Base-by-base conservation (phyloP, 2,329 filamentous ascomycete genomes). In the Colletotrichum tropicale region DNA sequence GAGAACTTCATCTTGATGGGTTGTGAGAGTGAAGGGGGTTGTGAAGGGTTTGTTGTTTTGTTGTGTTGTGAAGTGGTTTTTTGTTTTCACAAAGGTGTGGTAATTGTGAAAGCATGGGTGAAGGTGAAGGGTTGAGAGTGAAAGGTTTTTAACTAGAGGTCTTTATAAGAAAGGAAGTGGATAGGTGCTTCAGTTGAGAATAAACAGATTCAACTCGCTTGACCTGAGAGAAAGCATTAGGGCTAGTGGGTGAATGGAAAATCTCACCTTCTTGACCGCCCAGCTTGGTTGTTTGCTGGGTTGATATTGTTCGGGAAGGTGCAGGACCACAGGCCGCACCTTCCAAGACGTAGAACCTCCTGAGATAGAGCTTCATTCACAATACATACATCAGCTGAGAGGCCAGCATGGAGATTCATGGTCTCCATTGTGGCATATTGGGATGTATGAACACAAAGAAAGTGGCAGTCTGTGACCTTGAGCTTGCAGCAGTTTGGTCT, bases 351-450 rank as follows among this genome's bases (percentile, higher is more conserved):
- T 1, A 0, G 5, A 12, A n/a, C 38, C 38, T 4, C 9, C 9
- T 12, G 18, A n/a, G 18, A 43, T 1, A 3, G 18, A n/a, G 8
- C 38, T 21, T 4, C 3, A n/a, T n/a, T 48, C 5, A 21, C 43
- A 48, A 2, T 21, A 13, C 6, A 24, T 1, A 21, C n/a, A 21
- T 21, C 10, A 52, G 43, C 6, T 52, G n/a, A 52, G 43, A 21
- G n/a, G 12, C 8, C 1, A 8, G n/a, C 0, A 52, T 13, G 1
- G 0, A 21, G 1, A 52, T 3, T 1, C n/a, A 13, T 21, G 43
- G 1, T 0, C 10, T 24, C 4, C 2, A 52, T 52, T 13, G 4
- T 52, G n/a, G n/a, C 6, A 24, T 21, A 13, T 21, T 8, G 0
- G 0, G 43, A 24, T 15, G 10, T n/a, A 8, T 1, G 43, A 21